Evolutionary conservation across 2,329 filamentous ascomycete genomes (phyloP), one percentile per base, ranked within the genome.

Genomic region (Plectosphaerella plurivora): DNA sequence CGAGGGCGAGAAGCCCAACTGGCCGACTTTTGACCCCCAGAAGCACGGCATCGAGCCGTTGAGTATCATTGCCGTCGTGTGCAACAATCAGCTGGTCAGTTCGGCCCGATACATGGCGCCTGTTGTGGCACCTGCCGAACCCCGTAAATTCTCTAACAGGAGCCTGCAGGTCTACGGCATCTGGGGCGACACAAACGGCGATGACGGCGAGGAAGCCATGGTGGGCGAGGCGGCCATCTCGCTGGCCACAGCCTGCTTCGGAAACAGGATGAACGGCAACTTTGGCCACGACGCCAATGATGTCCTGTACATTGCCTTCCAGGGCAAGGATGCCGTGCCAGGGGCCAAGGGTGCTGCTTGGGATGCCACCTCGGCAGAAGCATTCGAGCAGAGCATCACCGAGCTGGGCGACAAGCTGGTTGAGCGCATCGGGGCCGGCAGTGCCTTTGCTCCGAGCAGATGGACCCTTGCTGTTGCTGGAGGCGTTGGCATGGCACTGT

Each of bases 101-200:
- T n/a, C 6, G 5, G 3, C 8, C 2, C 4, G 4, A 33, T 12
- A 33, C 28, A 10, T 12, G 3, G 11, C 28, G 28, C 8, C 11
- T 37, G 3, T 14, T 1, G 12, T 28, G 11, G 20, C n/a, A 11
- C 28, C 36, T 3, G 1, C 11, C 28, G 2, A 33, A 33, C 28
- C 28, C 28, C 11, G 4, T 8, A 3, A 41, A n/a, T 20, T 7
- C 24, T 48, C 39, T 18, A 2, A 41, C 51, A 22, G 44, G 28
- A 9, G 28, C 28, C 8, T 39, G 1, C 48, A 78, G 74, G 69
- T 75, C 56, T 84, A 84, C 60, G 81, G 79, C 11, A 67, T 84
- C 48, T 86, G 80, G 81, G 82, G 81, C 18, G 81, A 86, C 56
- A 77, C 76, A 35, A 85, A 86, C 55, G 82, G 81, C 44, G 78